A percentile compares a stretch with the other conserved stretches of the same genome.
These are phyloP conservation scores for Bolboschoenus planiculmis DNA, from an alignment of 176 grass and related monocot genomes.

Conservation along the genomic window DNA sequence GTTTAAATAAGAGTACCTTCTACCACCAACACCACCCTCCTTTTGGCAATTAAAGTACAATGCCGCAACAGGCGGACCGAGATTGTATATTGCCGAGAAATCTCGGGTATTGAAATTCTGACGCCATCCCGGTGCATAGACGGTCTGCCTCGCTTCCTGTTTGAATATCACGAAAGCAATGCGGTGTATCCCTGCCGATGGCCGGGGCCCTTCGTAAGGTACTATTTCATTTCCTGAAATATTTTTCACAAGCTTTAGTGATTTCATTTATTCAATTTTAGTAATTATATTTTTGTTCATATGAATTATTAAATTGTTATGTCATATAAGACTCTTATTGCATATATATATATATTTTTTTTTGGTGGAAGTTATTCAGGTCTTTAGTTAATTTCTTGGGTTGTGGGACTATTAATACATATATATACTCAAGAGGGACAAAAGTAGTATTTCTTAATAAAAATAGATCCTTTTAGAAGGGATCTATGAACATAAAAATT, in stretches of 20 bases:
- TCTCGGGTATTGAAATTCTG: constrained; percentile 83
- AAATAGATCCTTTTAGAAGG: neutral
- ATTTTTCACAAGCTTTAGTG: constrained; percentile 35
- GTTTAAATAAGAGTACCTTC: constrained; percentile 58
- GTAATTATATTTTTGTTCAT: neutral
- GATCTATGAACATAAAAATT: neutral
- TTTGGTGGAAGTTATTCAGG: neutral
- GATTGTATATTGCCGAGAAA: constrained; percentile 76
- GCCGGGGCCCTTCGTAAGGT: constrained; percentile 63
- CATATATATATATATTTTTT: no score
- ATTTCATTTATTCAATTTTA: constrained; percentile 18
- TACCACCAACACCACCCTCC: constrained; percentile 82
- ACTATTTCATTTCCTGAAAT: constrained; percentile 91
- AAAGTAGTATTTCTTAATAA: neutral
- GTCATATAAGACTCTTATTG: neutral
- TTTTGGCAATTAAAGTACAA: constrained; percentile 89
- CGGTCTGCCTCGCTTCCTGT: constrained; percentile 54
- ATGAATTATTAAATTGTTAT: neutral
- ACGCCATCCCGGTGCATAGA: constrained; percentile 74
- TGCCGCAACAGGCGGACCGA: constrained; percentile 62
- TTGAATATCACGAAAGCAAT: constrained; percentile 87
- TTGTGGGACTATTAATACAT: neutral
- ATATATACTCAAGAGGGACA: neutral
- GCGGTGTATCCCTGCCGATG: constrained; percentile 81
- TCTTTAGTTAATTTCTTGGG: neutral